Base-by-base conservation (phyloP, 1,284 basidiomycete species). In the Leccinum proliferum region DNA sequence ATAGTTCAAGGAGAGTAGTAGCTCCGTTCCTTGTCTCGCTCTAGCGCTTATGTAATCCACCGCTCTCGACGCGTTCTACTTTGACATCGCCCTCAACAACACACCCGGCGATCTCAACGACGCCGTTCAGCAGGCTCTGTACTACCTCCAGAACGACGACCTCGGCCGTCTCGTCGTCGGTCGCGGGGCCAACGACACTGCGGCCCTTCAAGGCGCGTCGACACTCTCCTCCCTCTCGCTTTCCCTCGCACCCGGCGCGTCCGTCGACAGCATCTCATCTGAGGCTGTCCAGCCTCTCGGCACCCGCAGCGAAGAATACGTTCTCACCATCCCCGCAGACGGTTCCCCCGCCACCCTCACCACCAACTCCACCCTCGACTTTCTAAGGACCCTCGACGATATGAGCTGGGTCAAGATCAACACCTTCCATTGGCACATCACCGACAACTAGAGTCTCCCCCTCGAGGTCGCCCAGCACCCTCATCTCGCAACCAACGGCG, bases 321-420 rank as follows among this genome's bases (percentile, higher is more conserved):
- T 75, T 1, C 77, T 95, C 46, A 76, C 67, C 1, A 77, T 94
- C 10, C 90, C 90, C 0, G 72, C 69, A 2, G 82, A 88, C 62
- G 89, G 88, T 4, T 78, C 79, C 0, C 63, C 71, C 3, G 92
- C 90, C 6, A 80, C 76, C 0, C 76, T 96, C 57, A 79, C 73
- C 0, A 89, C 93, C 3, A 86, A 85, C 63, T 87, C 89, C 43
- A 85, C 91, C 0, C 76, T 96, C 21, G 93, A 90, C 67, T 83
- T 95, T 69, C 81, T 87, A 62, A 83, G 87, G 37, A 90, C 88
- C 7, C 73, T 97, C 18, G 89, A 94, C 67, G 87, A 90, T 1
- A 94, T 95, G 93, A 88, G 88, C 64, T 87, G 85, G 83, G 89
- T 90, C 67, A 97, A 97, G 77, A 73, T 81, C 59, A 84, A 81